A percentile compares a stretch with the other conserved stretches of the same genome.
phyloP scores from a whole-genome alignment of 1,284 basidiomycete species.

The Mixia osmundae region DNA sequence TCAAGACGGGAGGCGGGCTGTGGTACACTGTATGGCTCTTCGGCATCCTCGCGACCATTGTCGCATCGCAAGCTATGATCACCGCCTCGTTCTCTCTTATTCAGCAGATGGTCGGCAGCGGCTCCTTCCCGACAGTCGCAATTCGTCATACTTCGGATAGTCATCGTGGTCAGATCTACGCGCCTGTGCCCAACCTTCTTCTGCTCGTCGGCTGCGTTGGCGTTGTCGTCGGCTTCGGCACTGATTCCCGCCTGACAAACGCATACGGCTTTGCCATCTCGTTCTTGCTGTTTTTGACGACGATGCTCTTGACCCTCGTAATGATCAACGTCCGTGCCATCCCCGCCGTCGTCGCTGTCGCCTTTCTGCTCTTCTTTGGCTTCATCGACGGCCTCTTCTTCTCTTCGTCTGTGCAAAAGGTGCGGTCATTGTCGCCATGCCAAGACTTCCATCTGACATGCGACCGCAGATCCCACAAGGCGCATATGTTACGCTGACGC shows the following conservation, averaged over 20 bases:
- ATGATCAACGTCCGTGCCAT: constrained; percentile 34
- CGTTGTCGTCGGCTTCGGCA: constrained; percentile 35
- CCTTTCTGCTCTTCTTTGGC: constrained; percentile 33
- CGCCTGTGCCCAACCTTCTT: constrained; percentile 35
- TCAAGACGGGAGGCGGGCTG: constrained; percentile 19
- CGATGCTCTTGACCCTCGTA: constrained; percentile 33
- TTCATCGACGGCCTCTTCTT: constrained; percentile 21
- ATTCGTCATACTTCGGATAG: constrained; percentile 21
- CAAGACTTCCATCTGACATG: background rate
- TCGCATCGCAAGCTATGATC: constrained; percentile 31
- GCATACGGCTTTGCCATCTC: constrained; percentile 37
- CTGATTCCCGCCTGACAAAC: constrained; percentile 30
- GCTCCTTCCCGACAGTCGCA: constrained; percentile 28
- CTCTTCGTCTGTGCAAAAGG: constrained; percentile 13
- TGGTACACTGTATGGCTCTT: constrained; percentile 36
- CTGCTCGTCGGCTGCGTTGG: constrained; percentile 34
- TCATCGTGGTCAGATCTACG: constrained; percentile 37
- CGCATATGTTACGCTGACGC: constrained; percentile 15
- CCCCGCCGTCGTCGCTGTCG: constrained; percentile 27
- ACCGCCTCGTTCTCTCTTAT: constrained; percentile 38
- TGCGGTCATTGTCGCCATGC: constrained; percentile 3
- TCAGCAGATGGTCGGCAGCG: constrained; percentile 6
- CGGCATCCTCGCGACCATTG: constrained; percentile 37
- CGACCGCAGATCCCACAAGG: constrained; percentile 5
- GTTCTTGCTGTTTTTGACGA: constrained; percentile 39